Conservation (phyloP, 2,329 filamentous ascomycete species). For the Paracoccidioides brasiliensis region DNA sequence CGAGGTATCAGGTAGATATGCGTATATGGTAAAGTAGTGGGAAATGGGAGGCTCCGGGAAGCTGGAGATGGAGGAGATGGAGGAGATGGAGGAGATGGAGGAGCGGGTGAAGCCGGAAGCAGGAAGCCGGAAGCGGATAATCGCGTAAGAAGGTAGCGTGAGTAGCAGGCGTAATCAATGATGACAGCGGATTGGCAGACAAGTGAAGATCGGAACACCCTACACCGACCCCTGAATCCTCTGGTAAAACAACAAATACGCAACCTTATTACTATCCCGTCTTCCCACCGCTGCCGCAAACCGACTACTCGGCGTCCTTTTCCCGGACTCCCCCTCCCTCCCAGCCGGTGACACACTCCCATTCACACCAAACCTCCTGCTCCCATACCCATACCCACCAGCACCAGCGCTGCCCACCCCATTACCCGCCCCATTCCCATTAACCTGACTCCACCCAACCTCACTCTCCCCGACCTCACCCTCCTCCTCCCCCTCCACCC, state of each 20-base stretch:
- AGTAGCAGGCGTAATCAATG: too few species aligned
- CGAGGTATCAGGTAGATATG: too few species aligned
- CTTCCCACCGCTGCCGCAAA: slow-evolving; percentile 48
- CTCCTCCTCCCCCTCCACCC: slow-evolving; percentile 55
- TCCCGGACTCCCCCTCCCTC: slow-evolving; percentile 36
- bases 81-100: too few species aligned
- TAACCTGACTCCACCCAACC: slow-evolving; percentile 71
- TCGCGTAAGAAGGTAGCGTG: too few species aligned
- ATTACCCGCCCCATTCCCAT: slow-evolving; percentile 25
- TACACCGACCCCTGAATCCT: slow-evolving; percentile 35
- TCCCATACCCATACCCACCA: slow-evolving; percentile 30
- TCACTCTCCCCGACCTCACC: slow-evolving; percentile 52
- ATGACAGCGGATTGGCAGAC: background rate
- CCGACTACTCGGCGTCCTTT: slow-evolving; percentile 41
- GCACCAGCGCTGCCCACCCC: slow-evolving; percentile 20
- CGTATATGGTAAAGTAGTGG: too few species aligned
- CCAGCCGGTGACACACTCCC: slow-evolving; percentile 43
- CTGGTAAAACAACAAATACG: slow-evolving; percentile 93
- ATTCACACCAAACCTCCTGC: slow-evolving; percentile 63
- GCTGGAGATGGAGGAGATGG: too few species aligned
- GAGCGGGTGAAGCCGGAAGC: too few species aligned
- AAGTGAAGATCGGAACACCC: background rate
- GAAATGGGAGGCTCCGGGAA: too few species aligned
- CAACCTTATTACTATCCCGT: slow-evolving; percentile 65
- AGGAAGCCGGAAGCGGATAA: too few species aligned